A percentile compares a stretch with the other conserved stretches of the same genome.
Evolutionary conservation across 2,329 filamentous ascomycete genomes (phyloP).

Genomic region (Fusarium caatingaense): DNA sequence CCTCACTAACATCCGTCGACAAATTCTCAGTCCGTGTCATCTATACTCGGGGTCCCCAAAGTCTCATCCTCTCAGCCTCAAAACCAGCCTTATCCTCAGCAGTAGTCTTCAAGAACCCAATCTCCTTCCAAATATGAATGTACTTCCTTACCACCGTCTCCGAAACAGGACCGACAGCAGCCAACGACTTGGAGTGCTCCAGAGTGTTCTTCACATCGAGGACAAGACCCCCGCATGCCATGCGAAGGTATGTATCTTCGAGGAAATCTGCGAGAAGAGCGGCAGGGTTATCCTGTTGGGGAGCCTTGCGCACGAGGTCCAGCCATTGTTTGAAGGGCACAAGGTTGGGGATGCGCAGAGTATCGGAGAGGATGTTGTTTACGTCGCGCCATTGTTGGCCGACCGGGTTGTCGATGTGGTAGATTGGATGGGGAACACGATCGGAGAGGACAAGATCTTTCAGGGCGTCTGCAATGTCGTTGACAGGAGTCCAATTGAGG

Average conservation of each 20-base stretch:
- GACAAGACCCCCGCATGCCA: conserved; percentile 29
- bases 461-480: conserved; percentile 21
- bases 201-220: conserved; percentile 22
- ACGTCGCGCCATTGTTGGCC: conserved; percentile 35
- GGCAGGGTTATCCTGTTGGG: conserved; percentile 30
- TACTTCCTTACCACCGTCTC: conserved; percentile 36
- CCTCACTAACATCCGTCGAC: no score
- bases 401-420: conserved; percentile 31
- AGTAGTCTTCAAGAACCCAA: conserved; percentile 37
- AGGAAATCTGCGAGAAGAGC: conserved; percentile 17
- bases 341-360: conserved; percentile 12
- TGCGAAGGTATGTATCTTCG: conserved; percentile 19
- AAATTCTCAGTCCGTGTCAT: neutral
- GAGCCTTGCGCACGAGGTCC: conserved; percentile 17
- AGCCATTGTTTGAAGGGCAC: conserved; percentile 28
- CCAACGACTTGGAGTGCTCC: conserved; percentile 27
- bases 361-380: conserved; percentile 25
- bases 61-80: conserved; percentile 21
- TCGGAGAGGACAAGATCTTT: conserved; percentile 23
- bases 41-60: conserved; percentile 21
- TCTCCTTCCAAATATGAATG: conserved; percentile 42
- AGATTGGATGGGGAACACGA: conserved; percentile 4
- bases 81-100: conserved; percentile 28
- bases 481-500: conserved; percentile 34
- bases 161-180: conserved; percentile 21